These are phyloP conservation scores for Cucurbita moschata DNA, from an alignment of 306 rosid species.

Conservation along the genomic window DNA sequence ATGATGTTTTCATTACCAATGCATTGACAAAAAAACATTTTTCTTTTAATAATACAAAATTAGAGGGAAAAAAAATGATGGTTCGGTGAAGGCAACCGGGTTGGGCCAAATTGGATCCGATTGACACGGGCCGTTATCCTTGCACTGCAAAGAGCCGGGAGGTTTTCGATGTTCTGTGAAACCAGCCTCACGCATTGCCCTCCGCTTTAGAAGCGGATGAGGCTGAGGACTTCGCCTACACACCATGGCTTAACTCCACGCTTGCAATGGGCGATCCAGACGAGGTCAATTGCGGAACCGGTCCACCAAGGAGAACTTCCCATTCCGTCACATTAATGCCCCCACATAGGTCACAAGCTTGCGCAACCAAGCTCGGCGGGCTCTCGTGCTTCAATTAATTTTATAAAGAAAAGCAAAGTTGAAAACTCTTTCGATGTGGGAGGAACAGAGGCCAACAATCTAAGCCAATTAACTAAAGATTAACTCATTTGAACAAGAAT, in stretches of 20 bases:
- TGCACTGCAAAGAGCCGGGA: slow-evolving; percentile 11
- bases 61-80: too few species aligned
- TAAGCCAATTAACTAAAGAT: not conserved
- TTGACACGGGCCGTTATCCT: slow-evolving; percentile 4
- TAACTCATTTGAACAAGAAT: not conserved
- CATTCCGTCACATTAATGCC: not conserved
- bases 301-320: not conserved
- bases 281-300: rapidly evolving
- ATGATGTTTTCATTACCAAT: too few species aligned
- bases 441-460: not conserved
- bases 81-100: not conserved
- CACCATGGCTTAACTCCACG: not conserved
- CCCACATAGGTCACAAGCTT: not conserved
- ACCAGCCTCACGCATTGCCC: slow-evolving; percentile 20
- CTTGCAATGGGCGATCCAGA: not conserved
- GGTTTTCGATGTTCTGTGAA: slow-evolving; percentile 18
- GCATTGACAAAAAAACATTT: too few species aligned
- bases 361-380: not conserved
- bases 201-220: not conserved
- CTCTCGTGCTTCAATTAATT: rapidly evolving
- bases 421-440: not conserved
- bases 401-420: rapidly evolving
- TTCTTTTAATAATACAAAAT: too few species aligned
- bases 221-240: not conserved
- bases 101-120: not conserved